phyloP scores from a whole-genome alignment of 768 basidiomycete genomes.

The Suillus spraguei region DNA sequence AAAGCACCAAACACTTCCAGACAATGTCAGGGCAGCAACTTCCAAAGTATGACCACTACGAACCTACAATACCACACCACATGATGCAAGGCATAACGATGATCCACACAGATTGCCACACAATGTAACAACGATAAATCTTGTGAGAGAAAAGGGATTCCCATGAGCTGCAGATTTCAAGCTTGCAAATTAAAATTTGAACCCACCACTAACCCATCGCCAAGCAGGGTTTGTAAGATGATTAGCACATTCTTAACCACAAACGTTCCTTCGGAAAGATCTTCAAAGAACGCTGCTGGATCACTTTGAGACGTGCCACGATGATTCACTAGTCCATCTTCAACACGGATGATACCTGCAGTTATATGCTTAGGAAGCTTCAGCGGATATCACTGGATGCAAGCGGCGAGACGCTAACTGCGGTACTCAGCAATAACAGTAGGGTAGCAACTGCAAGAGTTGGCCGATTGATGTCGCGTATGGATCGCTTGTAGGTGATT shows the following conservation, averaged over 20 bases:
- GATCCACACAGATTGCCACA: conserved; percentile 17
- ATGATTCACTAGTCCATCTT: too few species aligned
- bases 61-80: conserved; percentile 14
- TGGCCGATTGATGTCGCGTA: too few species aligned
- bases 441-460: too few species aligned
- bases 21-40: neutral
- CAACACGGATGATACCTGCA: too few species aligned
- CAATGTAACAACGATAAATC: conserved; percentile 17
- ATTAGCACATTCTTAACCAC: conserved; percentile 26
- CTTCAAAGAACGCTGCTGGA: conserved; percentile 24
- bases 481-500: neutral
- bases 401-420: too few species aligned
- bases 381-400: too few species aligned
- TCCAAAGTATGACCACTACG: neutral
- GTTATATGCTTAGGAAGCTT: too few species aligned
- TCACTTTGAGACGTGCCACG: conserved; percentile 23
- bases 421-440: too few species aligned
- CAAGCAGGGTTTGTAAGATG: conserved; percentile 13
- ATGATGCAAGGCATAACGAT: conserved; percentile 12
- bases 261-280: conserved; percentile 21
- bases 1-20: too few species aligned
- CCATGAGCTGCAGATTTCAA: conserved; percentile 1
- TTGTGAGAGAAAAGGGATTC: neutral
- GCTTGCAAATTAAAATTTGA: neutral
- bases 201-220: conserved; percentile 12